Base-by-base conservation (phyloP, 106 monocot species). In the Allium cepa region DNA sequence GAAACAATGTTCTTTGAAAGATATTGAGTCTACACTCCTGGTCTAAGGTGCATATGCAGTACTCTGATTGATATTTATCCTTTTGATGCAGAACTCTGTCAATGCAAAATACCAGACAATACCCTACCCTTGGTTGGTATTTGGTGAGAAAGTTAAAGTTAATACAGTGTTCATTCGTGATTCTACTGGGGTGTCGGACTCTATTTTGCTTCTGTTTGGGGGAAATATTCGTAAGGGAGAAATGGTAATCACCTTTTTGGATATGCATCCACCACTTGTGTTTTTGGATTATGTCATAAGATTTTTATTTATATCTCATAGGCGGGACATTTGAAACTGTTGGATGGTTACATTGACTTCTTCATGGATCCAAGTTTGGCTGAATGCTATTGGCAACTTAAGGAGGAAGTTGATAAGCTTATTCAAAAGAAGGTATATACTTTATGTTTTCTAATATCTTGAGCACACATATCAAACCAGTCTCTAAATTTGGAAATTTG, bases 131-230 rank as follows among this genome's bases (percentile, higher is more conserved):
- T 99, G 99, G 99, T 76, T 99, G 57, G 93, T 99, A 27, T 99
- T 99, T 69, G 84, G 90, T 57, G 99, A 99, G 80, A 99, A 99
- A 84, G 90, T 99, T 52, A 99, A 99, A 79, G 89, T 99, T 47
- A 99, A 93, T 73, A 73, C 90, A 2, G 93, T 99, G 53, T 93
- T 99, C 67, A 79, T 99, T 60, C 89, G 99, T 75, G 99, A 99
- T 87, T 99, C 99, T 6, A 99, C 99, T 16, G 99, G 93, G 58
- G 87, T 99, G 55, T 99, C 99, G 64, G 99, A 99, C 81, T 93
- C 93, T 47, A 87, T 99, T 61, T 59, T 99, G 61, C 88, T 99
- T 49, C 79, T 99, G 13, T 99, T 99, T 79, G 99, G 99, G 48
- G 99, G 99, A 14, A 49, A 66, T 63, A 75, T 99, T 49, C 55